phyloP scores from a whole-genome alignment of 2,329 filamentous ascomycete species.

The Biscogniauxia mediterranea region DNA sequence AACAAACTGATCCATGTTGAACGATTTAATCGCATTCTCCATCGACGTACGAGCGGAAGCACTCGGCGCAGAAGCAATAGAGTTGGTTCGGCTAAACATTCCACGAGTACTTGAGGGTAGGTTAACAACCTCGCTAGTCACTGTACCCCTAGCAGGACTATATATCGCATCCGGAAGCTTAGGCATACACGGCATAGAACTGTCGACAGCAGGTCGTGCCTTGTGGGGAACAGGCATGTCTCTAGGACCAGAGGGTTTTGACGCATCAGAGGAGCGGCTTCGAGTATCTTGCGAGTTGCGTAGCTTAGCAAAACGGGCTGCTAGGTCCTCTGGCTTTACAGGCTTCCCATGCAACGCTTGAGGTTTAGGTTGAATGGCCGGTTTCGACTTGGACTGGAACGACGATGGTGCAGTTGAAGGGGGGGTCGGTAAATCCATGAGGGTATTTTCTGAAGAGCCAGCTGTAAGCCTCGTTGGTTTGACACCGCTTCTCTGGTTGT shows the following conservation, averaged over 20 bases:
- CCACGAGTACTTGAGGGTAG: slow-evolving; percentile 64
- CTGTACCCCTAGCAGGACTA: slow-evolving; percentile 71
- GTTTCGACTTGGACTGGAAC: slow-evolving; percentile 33
- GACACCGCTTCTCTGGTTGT: slow-evolving; percentile 62
- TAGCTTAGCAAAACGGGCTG: slow-evolving; percentile 56
- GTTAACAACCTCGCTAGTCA: slow-evolving; percentile 62
- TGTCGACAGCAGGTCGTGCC: slow-evolving; percentile 48
- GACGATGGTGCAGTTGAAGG: slow-evolving; percentile 15
- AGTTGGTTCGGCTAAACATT: slow-evolving; percentile 60
- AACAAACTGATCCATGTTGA: slow-evolving; percentile 35
- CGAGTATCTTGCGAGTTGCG: slow-evolving; percentile 42
- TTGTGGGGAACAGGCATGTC: slow-evolving; percentile 49
- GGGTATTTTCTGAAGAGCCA: slow-evolving; percentile 8
- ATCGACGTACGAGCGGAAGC: slow-evolving; percentile 27
- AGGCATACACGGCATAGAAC: slow-evolving; percentile 57
- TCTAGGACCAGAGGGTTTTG: slow-evolving; percentile 46
- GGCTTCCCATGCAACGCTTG: slow-evolving; percentile 62
- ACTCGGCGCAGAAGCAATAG: slow-evolving; percentile 41
- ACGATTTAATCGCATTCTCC: slow-evolving; percentile 29
- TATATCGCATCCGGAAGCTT: slow-evolving; percentile 75
- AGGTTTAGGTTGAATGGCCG: slow-evolving; percentile 64
- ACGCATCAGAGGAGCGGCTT: slow-evolving; percentile 44
- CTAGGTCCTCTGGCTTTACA: slow-evolving; percentile 52
- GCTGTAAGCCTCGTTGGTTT: slow-evolving; percentile 36
- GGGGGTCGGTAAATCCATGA: slow-evolving; percentile 17